These are phyloP conservation scores for Cicer arietinum DNA, from an alignment of 306 rosid species.

Conservation along the genomic window DNA sequence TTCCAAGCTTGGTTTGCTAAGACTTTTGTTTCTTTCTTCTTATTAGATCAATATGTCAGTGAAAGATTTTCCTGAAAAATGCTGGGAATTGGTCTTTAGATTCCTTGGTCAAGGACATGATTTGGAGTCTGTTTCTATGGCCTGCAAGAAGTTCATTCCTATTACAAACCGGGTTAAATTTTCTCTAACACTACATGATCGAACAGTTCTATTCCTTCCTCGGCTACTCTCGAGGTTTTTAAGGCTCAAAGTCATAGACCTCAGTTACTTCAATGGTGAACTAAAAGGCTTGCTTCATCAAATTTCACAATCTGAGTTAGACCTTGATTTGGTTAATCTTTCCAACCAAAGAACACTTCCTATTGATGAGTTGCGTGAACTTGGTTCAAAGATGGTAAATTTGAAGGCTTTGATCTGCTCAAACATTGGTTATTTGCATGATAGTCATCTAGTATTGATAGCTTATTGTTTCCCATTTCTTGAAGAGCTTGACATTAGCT, in stretches of 20 bases:
- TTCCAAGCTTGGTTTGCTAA: not conserved
- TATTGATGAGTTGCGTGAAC: constrained; percentile 45
- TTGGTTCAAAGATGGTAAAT: constrained; percentile 56
- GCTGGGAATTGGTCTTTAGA: constrained; percentile 58
- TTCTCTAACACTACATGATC: constrained; percentile 49
- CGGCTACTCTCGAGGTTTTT: constrained; percentile 58
- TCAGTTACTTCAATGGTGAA: constrained; percentile 51
- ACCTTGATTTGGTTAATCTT: constrained; percentile 59
- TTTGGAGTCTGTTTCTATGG: constrained; percentile 59
- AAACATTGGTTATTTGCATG: constrained; percentile 44
- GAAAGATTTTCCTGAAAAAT: constrained; percentile 53
- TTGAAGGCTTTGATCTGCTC: constrained; percentile 65
- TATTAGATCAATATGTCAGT: not conserved
- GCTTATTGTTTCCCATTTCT: constrained; percentile 68
- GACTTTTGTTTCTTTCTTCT: not conserved
- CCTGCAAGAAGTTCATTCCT: constrained; percentile 65
- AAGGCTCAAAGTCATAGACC: constrained; percentile 57
- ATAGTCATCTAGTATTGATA: constrained; percentile 54
- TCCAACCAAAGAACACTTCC: constrained; percentile 60
- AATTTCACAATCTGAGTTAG: constrained; percentile 61
- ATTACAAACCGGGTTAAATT: constrained; percentile 54
- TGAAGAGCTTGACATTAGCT: constrained; percentile 72
- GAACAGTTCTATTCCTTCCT: constrained; percentile 50
- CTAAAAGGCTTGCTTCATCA: constrained; percentile 50
- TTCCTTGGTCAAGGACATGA: constrained; percentile 8